Base-by-base conservation (phyloP, 2,329 filamentous ascomycete genomes). In the Fusarium stilboides region DNA sequence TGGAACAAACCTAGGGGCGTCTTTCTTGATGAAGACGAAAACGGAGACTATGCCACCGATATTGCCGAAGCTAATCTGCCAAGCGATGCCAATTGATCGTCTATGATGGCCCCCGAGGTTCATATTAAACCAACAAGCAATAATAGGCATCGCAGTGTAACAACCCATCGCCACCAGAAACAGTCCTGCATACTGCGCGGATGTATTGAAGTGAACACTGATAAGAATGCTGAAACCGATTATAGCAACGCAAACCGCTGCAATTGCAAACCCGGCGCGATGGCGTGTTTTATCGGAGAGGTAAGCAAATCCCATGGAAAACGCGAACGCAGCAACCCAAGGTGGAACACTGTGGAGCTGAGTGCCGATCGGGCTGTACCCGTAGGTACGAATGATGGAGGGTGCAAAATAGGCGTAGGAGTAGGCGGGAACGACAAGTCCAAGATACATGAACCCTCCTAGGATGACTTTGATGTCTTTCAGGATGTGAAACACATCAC, bases 121-220 rank as follows among this genome's bases (percentile, higher is more conserved):
- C 88, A 94, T 93, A 71, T 91, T 91, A 78, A 91, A 94, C 92
- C 92, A 94, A 77, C 91, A 94, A 8, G 94, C 87, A 43, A 94
- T 88, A 31, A 97, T 90, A 0, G 95, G 94, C 91, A 97, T 94
- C n/a, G 94, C 93, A 1, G 89, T 90, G 80, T 97, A 98, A 0
- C 88, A 87, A 47, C 93, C 93, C 81, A 90, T 90, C 3, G 92
- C 91, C 50, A 97, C 88, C 33, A 98, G 83, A 82, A 97, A 97
- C 0, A 98, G 85, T 0, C 91, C 92, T 0, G 84, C 91, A 74
- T 97, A 98, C 77, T 96, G 87, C 8, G 93, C 80, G 13, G 85
- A 67, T 1, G 81, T 83, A 77, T 93, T 87, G 75, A 91, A 80
- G 77, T 95, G 91, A 7, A 95, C 87, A 14, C 83, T 82, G 49